Conservation (phyloP, 805 yeast genomes). For the Candida xyloterini region DNA sequence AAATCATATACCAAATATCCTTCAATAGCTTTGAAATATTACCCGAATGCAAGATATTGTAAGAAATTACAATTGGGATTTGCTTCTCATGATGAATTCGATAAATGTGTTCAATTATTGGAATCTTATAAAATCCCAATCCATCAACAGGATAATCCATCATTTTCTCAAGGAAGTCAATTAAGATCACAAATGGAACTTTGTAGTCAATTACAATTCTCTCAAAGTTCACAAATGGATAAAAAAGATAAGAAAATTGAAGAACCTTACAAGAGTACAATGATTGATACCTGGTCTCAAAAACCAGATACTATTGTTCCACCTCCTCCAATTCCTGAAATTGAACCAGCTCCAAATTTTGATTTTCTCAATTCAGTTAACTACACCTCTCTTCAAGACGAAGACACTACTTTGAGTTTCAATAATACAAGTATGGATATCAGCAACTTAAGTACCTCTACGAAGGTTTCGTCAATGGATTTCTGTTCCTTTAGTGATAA, state of each 20-base stretch:
- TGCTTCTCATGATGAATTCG: conserved; percentile 11
- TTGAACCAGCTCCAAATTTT: conserved; percentile 2
- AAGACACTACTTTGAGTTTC: conserved; percentile 1
- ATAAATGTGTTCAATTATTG: conserved; percentile 15
- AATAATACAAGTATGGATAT: conserved; percentile 8
- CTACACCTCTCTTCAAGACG: conserved; percentile 5
- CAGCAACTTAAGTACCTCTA: conserved; percentile 9
- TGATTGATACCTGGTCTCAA: conserved; percentile 8
- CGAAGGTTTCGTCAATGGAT: conserved; percentile 5
- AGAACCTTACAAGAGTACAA: neutral
- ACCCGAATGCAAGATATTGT: conserved; percentile 9
- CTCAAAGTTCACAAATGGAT: conserved; percentile 7
- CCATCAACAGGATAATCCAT: conserved; percentile 10
- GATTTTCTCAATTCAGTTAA: conserved; percentile 8
- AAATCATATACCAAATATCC: conserved; percentile 26
- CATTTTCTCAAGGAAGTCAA: conserved; percentile 2
- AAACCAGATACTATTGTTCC: neutral
- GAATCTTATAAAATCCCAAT: conserved; percentile 15
- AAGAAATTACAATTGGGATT: conserved; percentile 24
- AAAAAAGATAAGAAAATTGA: neutral
- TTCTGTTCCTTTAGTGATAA: conserved; percentile 10
- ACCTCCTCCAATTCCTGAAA: neutral
- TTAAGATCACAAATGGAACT: conserved; percentile 2
- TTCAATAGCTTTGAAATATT: conserved; percentile 25
- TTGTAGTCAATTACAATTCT: conserved; percentile 5